Base-by-base conservation (phyloP, 2,329 filamentous ascomycete genomes). In the Exophiala bonariae region DNA sequence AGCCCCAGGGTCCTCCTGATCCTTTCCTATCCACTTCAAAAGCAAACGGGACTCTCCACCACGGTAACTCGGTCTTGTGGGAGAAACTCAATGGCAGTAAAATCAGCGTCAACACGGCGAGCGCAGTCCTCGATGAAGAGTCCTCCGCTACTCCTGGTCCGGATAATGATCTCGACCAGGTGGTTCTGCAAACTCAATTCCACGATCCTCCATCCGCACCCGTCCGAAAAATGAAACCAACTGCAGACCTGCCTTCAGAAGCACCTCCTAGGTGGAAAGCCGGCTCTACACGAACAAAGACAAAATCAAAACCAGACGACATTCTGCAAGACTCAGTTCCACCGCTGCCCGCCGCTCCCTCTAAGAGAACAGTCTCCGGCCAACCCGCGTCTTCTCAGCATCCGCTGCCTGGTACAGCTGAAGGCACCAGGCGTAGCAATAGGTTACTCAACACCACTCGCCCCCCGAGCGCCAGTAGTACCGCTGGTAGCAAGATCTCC, bases 341-440 rank as follows among this genome's bases (percentile, higher is more conserved):
- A 28, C 60, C 60, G 42, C 62, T 60, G 40, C 58, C 62, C 44
- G 69, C 91, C 50, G 82, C 56, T 23, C 57, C 57, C 41, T 49
- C 49, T 65, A 97, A 96, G 71, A 83, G 92, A 58, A 96, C 90
- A 1, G 81, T 95, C n/a, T 96, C 92, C 32, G 92, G 92, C 3
- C 89, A 95, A 58, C 72, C 75, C 34, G 69, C 79, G 67, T 52
- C 72, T 73, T 39, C 71, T 68, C 33, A 42, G 19, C 45, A 45
- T 38, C 54, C 77, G 72, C 80, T 79, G 43, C 66, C 80, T 32
- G 76, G 78, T 32, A 78, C 76, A 14, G 78, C 80, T 2, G 82
- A 85, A 56, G 55, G 54, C 5, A 55, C 56, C 10, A 76, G 87
- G 60, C 78, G 87, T 58, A 91, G 87, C 61, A 84, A 85, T 16